A percentile compares a stretch with the other conserved stretches of the same genome.
Conservation (phyloP, 306 rosid genomes). For the Boehmeria nivea region DNA sequence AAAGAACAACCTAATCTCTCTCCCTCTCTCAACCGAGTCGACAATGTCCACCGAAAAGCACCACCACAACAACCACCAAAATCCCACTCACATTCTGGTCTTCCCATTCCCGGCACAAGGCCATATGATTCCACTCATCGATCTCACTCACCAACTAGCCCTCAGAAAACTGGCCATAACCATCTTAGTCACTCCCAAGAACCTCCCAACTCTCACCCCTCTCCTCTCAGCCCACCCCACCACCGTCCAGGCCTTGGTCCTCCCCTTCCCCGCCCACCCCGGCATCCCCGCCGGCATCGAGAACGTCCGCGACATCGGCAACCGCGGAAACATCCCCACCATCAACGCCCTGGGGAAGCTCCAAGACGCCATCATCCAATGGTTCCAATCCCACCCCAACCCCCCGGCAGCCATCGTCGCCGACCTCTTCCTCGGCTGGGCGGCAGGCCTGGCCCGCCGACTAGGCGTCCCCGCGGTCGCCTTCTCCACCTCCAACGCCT, state of each 20-base stretch:
- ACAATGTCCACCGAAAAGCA: too few species aligned
- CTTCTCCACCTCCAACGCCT: conserved; percentile 19
- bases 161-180: not conserved
- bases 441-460: not conserved
- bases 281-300: conserved; percentile 36
- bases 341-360: conserved; percentile 26
- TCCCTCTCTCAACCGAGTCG: too few species aligned
- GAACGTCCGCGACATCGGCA: conserved; percentile 42
- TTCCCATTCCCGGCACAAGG: conserved; percentile 74
- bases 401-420: not conserved
- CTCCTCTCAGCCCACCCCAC: not conserved
- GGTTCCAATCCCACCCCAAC: conserved; percentile 24
- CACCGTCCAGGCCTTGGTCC: not conserved
- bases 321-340: conserved; percentile 30
- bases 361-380: conserved; percentile 18
- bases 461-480: not conserved
- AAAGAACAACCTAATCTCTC: too few species aligned
- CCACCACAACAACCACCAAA: not conserved
- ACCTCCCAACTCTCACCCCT: not conserved
- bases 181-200: not conserved
- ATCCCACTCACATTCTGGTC: conserved; percentile 34
- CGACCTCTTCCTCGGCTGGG: conserved; percentile 3
- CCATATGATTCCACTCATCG: conserved; percentile 50
- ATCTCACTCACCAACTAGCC: conserved; percentile 34
- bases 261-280: conserved; percentile 62